Evolutionary conservation across 75 land plant genomes (phyloP), one percentile per base, ranked within the genome.

Genomic region (Azolla pinnata): DNA sequence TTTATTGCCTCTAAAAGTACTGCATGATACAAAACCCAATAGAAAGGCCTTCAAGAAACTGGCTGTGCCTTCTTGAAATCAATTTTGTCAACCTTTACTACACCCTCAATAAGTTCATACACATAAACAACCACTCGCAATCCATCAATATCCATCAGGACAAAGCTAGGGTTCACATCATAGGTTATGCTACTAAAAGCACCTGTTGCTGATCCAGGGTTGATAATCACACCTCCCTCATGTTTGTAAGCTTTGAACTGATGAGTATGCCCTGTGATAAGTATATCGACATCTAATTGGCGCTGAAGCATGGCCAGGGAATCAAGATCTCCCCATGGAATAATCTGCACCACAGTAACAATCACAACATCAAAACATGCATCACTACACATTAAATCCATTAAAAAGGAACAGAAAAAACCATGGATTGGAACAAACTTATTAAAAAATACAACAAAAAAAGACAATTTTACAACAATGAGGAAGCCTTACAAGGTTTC

Each of bases 241-340:
- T 90, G 97, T 69, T 90, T 90, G 81, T 87, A 90, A 0, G 93
- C 97, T 49, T 80, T 90, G 68, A 90, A 90, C 66, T 87, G 97
- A 50, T 90, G 97, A 0, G 93, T 90, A 60, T 90, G 97, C 4
- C 97, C 97, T 0, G 93, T 90, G 3, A 90, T 76, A 30, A 90
- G 85, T 63, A 87, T 87, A 56, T 90, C 93, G n/a, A 90, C 97
- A 72, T 90, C 97, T 45, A 90, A 49, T 57, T 90, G 93, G 24
- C 97, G 82, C 61, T 90, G 97, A 24, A 90, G 81, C 93, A 90
- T 90, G 33, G 97, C 97, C 59, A 90, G 50, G 0, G 97, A 90
- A 67, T 90, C 97, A 55, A 90, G 62, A 59, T 90, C 97, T 33
- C 97, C 97, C 97, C 97, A 90, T 59, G 97, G 97, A 46, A 90